These are phyloP conservation scores for Thielaviopsis populi DNA, from an alignment of 2,329 filamentous ascomycete species.

Conservation along the genomic window DNA sequence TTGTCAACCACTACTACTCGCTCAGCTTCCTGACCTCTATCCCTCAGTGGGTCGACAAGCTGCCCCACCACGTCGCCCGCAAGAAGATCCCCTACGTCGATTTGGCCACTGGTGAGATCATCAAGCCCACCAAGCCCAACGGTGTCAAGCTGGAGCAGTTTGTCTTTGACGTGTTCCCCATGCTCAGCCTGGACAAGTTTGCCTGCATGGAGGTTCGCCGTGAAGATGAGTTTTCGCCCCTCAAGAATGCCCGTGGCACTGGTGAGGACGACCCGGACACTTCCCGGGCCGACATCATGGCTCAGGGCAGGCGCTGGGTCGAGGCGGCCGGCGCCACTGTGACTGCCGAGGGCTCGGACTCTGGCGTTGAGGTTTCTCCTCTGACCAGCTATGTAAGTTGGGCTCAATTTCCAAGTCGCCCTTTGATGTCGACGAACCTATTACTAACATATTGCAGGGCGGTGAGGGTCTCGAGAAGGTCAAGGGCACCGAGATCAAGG, in stretches of 20 bases:
- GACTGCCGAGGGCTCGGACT: conserved; percentile 43
- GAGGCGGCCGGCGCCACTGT: conserved; percentile 64
- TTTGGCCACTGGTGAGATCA: conserved; percentile 55
- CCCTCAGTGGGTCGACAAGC: conserved; percentile 66
- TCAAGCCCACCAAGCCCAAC: conserved; percentile 91
- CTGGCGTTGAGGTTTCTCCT: conserved; percentile 79
- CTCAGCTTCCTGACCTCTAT: conserved; percentile 85
- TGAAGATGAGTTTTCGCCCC: conserved; percentile 93
- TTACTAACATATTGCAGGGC: conserved; percentile 27
- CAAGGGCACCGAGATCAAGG: conserved; percentile 37
- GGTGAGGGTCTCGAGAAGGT: conserved; percentile 48
- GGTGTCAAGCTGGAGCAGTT: conserved; percentile 93
- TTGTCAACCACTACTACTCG: conserved; percentile 99
- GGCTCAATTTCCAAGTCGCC: conserved; percentile 14
- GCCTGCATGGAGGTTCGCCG: conserved; percentile 91
- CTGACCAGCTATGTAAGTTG: conserved; percentile 84
- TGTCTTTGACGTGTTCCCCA: conserved; percentile 83
- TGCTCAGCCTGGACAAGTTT: conserved; percentile 69
- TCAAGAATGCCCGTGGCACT: conserved; percentile 79
- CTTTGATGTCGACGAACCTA: background rate
- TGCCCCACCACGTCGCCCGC: conserved; percentile 88
- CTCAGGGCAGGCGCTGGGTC: conserved; percentile 76
- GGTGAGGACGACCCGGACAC: conserved; percentile 91
- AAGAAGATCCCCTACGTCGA: conserved; percentile 95
- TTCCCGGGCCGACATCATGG: conserved; percentile 77